Evolutionary conservation across 768 basidiomycete species (phyloP).

Genomic region (Pleurotus platypus): DNA sequence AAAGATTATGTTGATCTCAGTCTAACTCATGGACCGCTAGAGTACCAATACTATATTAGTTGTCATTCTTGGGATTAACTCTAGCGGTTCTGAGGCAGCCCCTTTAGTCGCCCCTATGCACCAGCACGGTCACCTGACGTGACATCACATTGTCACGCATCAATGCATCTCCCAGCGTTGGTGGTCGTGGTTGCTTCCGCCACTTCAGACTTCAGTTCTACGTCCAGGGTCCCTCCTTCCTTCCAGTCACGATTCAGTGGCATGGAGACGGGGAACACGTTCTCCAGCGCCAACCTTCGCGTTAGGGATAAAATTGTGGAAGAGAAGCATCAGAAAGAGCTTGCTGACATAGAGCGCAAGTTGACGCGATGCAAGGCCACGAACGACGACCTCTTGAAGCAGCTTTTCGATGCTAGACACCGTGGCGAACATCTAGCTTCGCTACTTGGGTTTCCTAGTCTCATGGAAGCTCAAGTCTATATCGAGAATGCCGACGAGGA

Average conservation of each 20-base stretch:
- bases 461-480: slow-evolving; percentile 38
- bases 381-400: slow-evolving; percentile 31
- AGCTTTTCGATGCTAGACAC: slow-evolving; percentile 33
- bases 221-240: neutral
- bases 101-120: too few species aligned
- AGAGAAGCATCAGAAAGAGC: slow-evolving; percentile 29
- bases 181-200: neutral
- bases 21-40: too few species aligned
- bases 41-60: too few species aligned
- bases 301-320: slow-evolving; percentile 33
- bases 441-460: slow-evolving; percentile 39
- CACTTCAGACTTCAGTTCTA: neutral
- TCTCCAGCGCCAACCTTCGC: slow-evolving; percentile 28
- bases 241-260: neutral
- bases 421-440: slow-evolving; percentile 34
- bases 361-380: slow-evolving; percentile 26
- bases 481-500: slow-evolving; percentile 33
- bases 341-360: slow-evolving; percentile 24
- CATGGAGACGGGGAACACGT: slow-evolving; percentile 12
- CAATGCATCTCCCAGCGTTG: too few species aligned
- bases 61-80: too few species aligned
- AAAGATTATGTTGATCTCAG: too few species aligned
- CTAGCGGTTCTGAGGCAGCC: too few species aligned
- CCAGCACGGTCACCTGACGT: too few species aligned
- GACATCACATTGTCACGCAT: too few species aligned